Base-by-base conservation (phyloP, 805 yeast genomes). In the Nakazawaea ishiwadae region DNA sequence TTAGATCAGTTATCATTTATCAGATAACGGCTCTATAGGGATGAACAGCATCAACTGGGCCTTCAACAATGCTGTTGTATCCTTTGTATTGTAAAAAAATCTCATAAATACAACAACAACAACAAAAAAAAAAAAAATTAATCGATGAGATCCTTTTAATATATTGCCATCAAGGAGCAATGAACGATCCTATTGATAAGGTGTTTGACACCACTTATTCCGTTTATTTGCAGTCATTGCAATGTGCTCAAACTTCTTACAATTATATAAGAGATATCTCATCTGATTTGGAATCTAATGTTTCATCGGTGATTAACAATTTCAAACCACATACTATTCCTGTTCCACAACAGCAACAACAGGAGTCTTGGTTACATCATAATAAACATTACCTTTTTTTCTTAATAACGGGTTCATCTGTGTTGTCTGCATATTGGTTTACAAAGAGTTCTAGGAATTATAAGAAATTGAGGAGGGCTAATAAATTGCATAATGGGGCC, bases 401-500 rank as follows among this genome's bases (percentile, higher is more conserved):
- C 15, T 19, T 33, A 17, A 9, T 42, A 12, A 31, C 39, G 8
- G 45, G 45, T 5, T 31, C 41, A 12, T 26, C 35, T 9, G 9
- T 33, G 12, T 9, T 32, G 10, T 12, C 26, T 19, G 23, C 31
- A 12, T 32, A 36, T 20, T 12, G 26, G 11, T 28, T 15, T 20
- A 32, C 5, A 15, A 23, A 20, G 10, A 12, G 24, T 2, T 19
- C 34, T 11, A 21, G 12, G 15, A 16, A 20, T n/a, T 12, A 23
- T 14, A 32, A 19, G 15, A 35, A 29, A 21, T 11, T 21, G 46
- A 63, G 91, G 51, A 64, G 80, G 44, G 95, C 89, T 1, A 68
- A 71, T 4, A 71, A 79, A 44, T 65, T 87, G 24, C 51, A 72
- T 4, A 80, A 80, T 46, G 93, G 95, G 2, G 84, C 85, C 3